Conservation (phyloP, 1,139 yeast genomes). For the Protomyces inouyei region DNA sequence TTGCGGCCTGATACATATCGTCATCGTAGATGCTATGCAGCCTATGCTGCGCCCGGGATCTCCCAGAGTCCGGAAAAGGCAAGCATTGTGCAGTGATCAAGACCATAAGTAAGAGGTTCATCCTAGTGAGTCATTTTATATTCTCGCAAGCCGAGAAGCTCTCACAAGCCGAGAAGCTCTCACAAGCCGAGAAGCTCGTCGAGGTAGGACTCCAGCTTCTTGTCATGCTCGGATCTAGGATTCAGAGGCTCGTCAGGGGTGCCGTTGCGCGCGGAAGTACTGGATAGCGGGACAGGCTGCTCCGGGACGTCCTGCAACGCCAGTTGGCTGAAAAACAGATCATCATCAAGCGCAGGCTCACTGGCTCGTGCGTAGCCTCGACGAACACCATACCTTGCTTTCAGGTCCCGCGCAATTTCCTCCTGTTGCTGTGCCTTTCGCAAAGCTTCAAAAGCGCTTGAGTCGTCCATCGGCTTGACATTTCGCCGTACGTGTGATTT, state of each 20-base stretch:
- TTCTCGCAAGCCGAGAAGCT: no score
- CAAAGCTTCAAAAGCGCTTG: conserved; percentile 6
- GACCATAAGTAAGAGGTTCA: no score
- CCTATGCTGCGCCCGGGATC: no score
- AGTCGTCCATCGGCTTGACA: conserved; percentile 13
- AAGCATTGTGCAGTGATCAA: no score
- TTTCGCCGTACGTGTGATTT: background rate
- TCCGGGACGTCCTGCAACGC: background rate
- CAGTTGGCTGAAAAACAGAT: background rate
- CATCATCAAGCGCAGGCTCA: background rate
- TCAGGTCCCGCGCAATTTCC: conserved; percentile 15
- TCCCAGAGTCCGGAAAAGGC: no score
- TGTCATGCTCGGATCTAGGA: background rate
- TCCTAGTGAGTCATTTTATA: background rate
- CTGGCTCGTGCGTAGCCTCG: background rate
- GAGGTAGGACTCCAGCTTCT: background rate
- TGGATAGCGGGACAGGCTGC: no score
- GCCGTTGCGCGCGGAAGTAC: no score
- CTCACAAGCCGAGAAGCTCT: background rate
- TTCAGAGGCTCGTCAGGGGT: no score
- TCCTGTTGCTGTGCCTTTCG: conserved; percentile 16
- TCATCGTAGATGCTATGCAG: no score
- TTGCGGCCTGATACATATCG: no score
- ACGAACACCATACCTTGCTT: conserved; percentile 9
- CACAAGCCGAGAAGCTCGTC: background rate